These are phyloP conservation scores for Exsudoporus frostii DNA, from an alignment of 768 basidiomycete genomes.

Conservation along the genomic window DNA sequence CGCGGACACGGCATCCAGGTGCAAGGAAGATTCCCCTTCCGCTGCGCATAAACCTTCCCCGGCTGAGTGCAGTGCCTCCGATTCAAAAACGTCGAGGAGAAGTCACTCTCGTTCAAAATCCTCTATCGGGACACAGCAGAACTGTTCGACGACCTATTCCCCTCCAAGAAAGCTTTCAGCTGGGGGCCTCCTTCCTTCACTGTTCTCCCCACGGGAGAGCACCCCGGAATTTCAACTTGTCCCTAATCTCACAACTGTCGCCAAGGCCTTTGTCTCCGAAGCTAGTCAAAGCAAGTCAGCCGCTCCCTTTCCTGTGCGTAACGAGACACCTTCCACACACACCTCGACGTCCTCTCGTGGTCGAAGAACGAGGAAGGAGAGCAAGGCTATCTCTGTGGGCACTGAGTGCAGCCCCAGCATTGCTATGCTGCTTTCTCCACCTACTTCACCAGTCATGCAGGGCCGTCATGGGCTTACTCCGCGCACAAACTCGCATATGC, in stretches of 20 bases:
- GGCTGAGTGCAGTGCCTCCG: neutral
- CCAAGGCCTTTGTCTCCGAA: slow-evolving; percentile 7
- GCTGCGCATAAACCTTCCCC: neutral
- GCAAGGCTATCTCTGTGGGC: slow-evolving; percentile 1
- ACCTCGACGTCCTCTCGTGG: slow-evolving; percentile 12
- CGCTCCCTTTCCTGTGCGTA: neutral
- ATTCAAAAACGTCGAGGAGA: slow-evolving; percentile 2
- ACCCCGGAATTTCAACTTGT: neutral
- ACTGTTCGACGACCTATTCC: neutral
- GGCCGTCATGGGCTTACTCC: slow-evolving; percentile 2
- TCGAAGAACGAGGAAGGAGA: slow-evolving; percentile 15
- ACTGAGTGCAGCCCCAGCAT: slow-evolving; percentile 9
- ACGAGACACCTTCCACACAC: neutral
- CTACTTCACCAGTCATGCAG: slow-evolving; percentile 12
- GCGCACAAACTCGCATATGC: slow-evolving; percentile 2
- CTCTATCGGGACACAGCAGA: neutral
- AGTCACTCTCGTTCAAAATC: slow-evolving; percentile 20
- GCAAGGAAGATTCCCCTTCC: neutral
- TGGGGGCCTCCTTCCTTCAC: slow-evolving; percentile 10
- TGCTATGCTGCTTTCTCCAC: slow-evolving; percentile 27
- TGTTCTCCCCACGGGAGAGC: slow-evolving; percentile 13
- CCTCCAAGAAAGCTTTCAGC: slow-evolving; percentile 17
- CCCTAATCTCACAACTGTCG: slow-evolving; percentile 12
- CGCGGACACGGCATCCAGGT: slow-evolving; percentile 26
- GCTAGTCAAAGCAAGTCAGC: neutral